Evolutionary conservation across 139 green algal species (phyloP).

Genomic region (Pleodorina starrii): DNA sequence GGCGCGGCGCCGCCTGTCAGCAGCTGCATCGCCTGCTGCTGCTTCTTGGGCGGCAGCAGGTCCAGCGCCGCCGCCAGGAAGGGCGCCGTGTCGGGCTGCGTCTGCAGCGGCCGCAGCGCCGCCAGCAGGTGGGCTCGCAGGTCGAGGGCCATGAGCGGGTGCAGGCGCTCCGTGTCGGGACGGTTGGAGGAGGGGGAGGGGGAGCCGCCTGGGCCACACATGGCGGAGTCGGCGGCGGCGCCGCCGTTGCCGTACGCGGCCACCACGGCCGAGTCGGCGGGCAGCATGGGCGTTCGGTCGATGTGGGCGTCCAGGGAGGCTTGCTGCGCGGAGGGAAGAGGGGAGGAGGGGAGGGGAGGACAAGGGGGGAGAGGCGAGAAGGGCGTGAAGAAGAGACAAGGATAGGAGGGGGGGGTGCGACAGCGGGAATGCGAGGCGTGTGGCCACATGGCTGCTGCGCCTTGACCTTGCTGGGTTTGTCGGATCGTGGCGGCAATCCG

Average conservation of each 20-base stretch:
- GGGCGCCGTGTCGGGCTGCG: neutral
- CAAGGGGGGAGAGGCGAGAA: no score
- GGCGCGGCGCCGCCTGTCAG: neutral
- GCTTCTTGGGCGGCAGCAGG: constrained; percentile 9
- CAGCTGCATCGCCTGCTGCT: constrained; percentile 28
- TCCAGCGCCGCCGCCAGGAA: constrained; percentile 29
- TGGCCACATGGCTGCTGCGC: no score
- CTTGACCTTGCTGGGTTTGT: no score
- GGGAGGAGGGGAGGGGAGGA: no score
- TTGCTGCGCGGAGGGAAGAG: neutral
- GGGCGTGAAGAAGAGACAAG: neutral
- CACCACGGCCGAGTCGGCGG: constrained; percentile 17
- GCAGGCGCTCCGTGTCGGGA: neutral
- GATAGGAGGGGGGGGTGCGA: neutral
- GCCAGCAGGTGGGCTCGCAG: neutral
- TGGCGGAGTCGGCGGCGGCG: no score
- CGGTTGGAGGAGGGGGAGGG: neutral
- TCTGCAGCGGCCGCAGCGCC: constrained; percentile 4
- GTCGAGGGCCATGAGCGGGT: neutral
- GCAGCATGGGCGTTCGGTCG: constrained; percentile 25
- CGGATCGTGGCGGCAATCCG: no score
- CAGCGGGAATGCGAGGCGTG: no score
- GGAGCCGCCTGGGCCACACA: neutral
- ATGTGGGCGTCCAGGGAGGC: constrained; percentile 45
- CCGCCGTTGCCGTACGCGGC: neutral